Evolutionary conservation across 2,329 filamentous ascomycete genomes (phyloP).

Genomic region (Dactylella cylindrospora): DNA sequence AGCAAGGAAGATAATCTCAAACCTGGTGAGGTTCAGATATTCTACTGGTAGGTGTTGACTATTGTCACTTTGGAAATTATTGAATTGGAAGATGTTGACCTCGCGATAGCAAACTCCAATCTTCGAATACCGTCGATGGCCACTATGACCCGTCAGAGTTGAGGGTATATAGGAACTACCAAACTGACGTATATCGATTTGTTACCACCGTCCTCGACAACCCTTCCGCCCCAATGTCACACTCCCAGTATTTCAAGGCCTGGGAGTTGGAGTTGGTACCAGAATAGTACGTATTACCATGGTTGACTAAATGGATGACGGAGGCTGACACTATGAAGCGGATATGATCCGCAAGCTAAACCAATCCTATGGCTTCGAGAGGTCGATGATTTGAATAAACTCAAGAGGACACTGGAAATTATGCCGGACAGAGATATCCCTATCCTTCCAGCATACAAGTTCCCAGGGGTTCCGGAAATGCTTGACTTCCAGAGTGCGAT

Average conservation of each 20-base stretch:
- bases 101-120: slow-evolving; percentile 9
- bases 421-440: slow-evolving; percentile 40
- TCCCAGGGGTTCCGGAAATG: slow-evolving; percentile 27
- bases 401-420: slow-evolving; percentile 24
- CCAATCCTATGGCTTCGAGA: slow-evolving; percentile 34
- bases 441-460: slow-evolving; percentile 15
- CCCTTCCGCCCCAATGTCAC: slow-evolving; percentile 23
- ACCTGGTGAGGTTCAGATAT: slow-evolving; percentile 29
- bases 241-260: slow-evolving; percentile 26
- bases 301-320: neutral
- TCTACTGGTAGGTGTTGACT: slow-evolving; percentile 13
- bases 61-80: neutral
- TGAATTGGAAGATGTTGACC: neutral
- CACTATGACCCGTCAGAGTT: slow-evolving; percentile 26
- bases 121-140: slow-evolving; percentile 18
- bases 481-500: slow-evolving; percentile 35
- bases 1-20: slow-evolving; percentile 42
- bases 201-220: slow-evolving; percentile 29
- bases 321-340: slow-evolving; percentile 8
- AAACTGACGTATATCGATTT: slow-evolving; percentile 24
- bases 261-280: slow-evolving; percentile 33
- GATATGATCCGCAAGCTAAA: slow-evolving; percentile 25
- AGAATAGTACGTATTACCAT: slow-evolving; percentile 28
- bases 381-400: slow-evolving; percentile 38
- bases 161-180: slow-evolving; percentile 24